Base-by-base conservation (phyloP, 2,329 filamentous ascomycete genomes). In the Monosporascus ibericus region DNA sequence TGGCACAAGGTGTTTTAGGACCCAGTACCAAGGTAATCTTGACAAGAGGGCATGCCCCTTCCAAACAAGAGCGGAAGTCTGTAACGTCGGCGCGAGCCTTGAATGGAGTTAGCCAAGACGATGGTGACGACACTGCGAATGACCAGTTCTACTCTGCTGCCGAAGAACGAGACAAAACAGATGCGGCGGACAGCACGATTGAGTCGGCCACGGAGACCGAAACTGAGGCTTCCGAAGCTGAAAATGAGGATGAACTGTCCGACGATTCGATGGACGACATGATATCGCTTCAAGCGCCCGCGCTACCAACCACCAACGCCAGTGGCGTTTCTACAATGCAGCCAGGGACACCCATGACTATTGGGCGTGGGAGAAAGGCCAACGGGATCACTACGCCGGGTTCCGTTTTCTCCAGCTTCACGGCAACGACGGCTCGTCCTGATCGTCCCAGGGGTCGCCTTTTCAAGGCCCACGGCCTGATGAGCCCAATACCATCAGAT, bases 61-160 rank as follows among this genome's bases (percentile, higher is more conserved):
- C 67, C 64, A 85, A 81, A 72, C 77, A 66, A 66, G 70, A 65
- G 61, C 73, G 76, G 58, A 73, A 73, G 18, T 69, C 71, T 50
- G 72, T 79, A 14, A 65, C 77, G 1, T 68, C 74, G 1, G 75
- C 77, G 18, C 78, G 78, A 44, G 68, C 76, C 6, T 72, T 86
- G 30, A 84, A 85, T 59, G 84, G 82, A 44, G 77, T 82, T 0
- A 63, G 68, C 7, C 80, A 82, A 48, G 79, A 82, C 48, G 87
- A 88, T 30, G 87, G 86, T 22, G 89, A 95, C 52, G 90, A 95
- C 62, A 90, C 88, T 1, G 86, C 88, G 6, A 95, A 88, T 53
- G 92, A 97, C 65, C 86, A 91, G 60, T 96, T 96, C 72, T 96
- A 84, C 69, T 96, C 92, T 6, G 92, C 92, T 1, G 87, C 90